These are phyloP conservation scores for Gilbertella persicaria DNA, from an alignment of 371 early-diverging fungal genomes.

Conservation along the genomic window DNA sequence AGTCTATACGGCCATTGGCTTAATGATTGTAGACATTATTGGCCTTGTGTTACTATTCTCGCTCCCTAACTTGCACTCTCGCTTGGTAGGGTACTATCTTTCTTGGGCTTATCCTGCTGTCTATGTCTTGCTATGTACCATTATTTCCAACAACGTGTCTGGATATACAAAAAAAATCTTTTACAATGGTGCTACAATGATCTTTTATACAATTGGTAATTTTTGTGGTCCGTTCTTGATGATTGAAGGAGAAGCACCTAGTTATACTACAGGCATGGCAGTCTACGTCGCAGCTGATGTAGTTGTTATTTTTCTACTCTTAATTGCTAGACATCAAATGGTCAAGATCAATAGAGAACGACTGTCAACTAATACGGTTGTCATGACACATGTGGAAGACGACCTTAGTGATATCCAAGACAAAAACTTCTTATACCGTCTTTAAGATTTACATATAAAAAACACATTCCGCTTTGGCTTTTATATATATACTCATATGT, in stretches of 20 bases:
- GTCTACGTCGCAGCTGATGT: slow-evolving; percentile 27
- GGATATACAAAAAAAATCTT: slow-evolving; percentile 36
- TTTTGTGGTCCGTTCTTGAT: slow-evolving; percentile 40
- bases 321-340: too few relatives aligned
- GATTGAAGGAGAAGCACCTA: slow-evolving; percentile 19
- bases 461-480: too few relatives aligned
- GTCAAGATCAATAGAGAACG: too few relatives aligned
- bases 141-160: slow-evolving; percentile 28
- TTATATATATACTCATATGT: too few relatives aligned
- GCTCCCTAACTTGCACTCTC: slow-evolving; percentile 18
- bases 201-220: slow-evolving; percentile 36
- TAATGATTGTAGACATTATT: slow-evolving; percentile 20
- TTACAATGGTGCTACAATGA: slow-evolving; percentile 27
- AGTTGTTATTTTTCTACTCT: slow-evolving; percentile 1
- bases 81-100: slow-evolving; percentile 30
- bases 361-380: too few relatives aligned
- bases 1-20: slow-evolving; percentile 17
- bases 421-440: too few relatives aligned
- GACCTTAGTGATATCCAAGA: too few relatives aligned
- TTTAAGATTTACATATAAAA: too few relatives aligned
- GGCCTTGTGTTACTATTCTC: slow-evolving; percentile 24
- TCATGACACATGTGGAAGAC: too few relatives aligned
- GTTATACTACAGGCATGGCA: slow-evolving; percentile 27
- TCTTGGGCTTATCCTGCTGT: slow-evolving; percentile 23
- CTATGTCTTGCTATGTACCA: slow-evolving; percentile 23